Conservation (phyloP, 768 basidiomycete species). For the Trametes meyenii region DNA sequence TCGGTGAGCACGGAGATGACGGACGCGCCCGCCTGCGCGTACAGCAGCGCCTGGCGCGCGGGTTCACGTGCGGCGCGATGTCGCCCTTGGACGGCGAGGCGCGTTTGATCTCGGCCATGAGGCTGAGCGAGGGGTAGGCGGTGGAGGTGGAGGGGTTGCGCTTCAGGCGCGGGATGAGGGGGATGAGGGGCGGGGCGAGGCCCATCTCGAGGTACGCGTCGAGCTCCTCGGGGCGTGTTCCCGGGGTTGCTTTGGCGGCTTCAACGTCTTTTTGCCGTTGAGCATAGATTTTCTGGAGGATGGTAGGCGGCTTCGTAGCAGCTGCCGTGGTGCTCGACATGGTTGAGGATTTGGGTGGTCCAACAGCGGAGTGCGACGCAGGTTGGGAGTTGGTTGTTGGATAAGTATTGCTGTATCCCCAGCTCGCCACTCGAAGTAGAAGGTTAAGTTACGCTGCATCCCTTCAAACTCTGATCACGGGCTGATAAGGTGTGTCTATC, state of each 20-base stretch:
- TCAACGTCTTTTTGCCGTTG: conserved; percentile 85
- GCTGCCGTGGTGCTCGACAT: too few relatives aligned
- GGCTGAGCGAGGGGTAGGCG: conserved; percentile 39
- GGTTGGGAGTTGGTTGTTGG: too few relatives aligned
- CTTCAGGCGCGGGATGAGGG: conserved; percentile 70
- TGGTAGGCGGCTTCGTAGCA: conserved; percentile 61
- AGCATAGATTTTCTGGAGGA: conserved; percentile 84
- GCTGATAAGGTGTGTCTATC: too few relatives aligned
- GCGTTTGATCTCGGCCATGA: conserved; percentile 97
- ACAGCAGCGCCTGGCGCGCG: conserved; percentile 86
- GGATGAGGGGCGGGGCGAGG: conserved; percentile 79
- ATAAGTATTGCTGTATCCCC: too few relatives aligned
- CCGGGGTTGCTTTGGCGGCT: conserved; percentile 73
- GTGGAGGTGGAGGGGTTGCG: conserved; percentile 26
- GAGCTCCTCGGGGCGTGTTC: conserved; percentile 74
- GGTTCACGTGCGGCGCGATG: conserved; percentile 81
- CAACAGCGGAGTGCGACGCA: too few relatives aligned
- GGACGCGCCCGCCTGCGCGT: conserved; percentile 91
- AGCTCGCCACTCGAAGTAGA: too few relatives aligned
- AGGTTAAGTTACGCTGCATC: too few relatives aligned
- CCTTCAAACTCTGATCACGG: too few relatives aligned
- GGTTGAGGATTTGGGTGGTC: too few relatives aligned
- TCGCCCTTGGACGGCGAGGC: conserved; percentile 96
- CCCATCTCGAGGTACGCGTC: conserved; percentile 78
- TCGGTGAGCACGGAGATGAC: conserved; percentile 98